A percentile compares a stretch with the other conserved stretches of the same genome.
phyloP scores from a whole-genome alignment of 2,329 filamentous ascomycete species.

The Aureobasidium sp. region DNA sequence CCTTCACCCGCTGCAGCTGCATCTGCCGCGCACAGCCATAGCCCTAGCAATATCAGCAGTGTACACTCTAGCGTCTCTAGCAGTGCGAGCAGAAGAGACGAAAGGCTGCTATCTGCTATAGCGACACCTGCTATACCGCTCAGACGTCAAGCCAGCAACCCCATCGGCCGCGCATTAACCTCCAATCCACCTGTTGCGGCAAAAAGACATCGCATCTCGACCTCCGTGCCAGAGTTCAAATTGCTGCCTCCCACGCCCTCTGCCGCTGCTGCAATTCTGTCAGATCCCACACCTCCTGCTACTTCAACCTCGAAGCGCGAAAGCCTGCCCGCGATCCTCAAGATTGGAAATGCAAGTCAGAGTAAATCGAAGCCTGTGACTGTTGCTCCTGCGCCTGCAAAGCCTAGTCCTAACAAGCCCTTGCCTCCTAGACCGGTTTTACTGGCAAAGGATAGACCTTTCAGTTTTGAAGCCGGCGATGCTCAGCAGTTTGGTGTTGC shows the following conservation, averaged over 20 bases:
- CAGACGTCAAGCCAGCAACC: background rate
- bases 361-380: background rate
- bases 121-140: background rate
- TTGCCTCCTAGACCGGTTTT: background rate
- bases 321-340: background rate
- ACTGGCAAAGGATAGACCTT: background rate
- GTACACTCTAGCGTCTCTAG: background rate
- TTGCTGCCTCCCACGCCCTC: background rate
- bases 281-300: background rate
- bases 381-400: background rate
- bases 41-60: background rate
- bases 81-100: background rate
- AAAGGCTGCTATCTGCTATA: background rate
- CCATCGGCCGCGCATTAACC: background rate
- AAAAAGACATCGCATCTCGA: background rate
- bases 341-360: background rate
- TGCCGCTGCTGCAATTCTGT: background rate
- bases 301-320: background rate
- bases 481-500: background rate
- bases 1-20: background rate
- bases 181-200: background rate
- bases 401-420: background rate
- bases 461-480: constrained; percentile 4
- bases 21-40: background rate
- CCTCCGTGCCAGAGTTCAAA: constrained; percentile 1